Evolutionary conservation across 306 rosid species (phyloP).

Genomic region (Prunus mume): DNA sequence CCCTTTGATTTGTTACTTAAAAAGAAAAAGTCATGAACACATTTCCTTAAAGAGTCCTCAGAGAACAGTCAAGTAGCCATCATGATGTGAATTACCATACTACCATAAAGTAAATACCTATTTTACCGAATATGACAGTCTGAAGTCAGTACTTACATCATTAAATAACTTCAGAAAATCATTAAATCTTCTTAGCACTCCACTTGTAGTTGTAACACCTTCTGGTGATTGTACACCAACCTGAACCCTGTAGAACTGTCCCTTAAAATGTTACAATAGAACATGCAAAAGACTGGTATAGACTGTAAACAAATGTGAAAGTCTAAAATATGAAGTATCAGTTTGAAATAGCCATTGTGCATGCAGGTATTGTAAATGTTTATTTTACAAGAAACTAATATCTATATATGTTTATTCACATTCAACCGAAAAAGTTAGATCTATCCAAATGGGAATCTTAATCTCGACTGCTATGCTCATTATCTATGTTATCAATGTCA

Average conservation of each 20-base stretch:
- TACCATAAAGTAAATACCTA: not conserved
- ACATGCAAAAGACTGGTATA: constrained; percentile 24
- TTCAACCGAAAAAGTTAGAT: not conserved
- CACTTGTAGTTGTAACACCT: constrained; percentile 62
- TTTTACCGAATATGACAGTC: constrained; percentile 5
- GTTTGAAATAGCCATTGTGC: not conserved
- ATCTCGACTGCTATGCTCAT: not conserved
- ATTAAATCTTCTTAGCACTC: constrained; percentile 86
- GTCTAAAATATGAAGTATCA: constrained; percentile 1
- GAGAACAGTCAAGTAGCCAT: constrained; percentile 3
- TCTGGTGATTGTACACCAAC: constrained; percentile 92
- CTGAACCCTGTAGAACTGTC: constrained; percentile 99
- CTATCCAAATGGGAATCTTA: constrained; percentile 2
- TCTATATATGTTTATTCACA: not conserved
- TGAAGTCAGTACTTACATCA: constrained; percentile 59
- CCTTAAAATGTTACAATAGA: constrained; percentile 60
- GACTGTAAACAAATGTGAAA: constrained; percentile 15
- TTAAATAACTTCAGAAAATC: constrained; percentile 81
- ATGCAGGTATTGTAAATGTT: not conserved
- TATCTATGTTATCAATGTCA: not conserved
- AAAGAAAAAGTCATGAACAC: constrained; percentile 10
- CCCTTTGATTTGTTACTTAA: constrained; percentile 23
- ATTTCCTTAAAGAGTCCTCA: constrained; percentile 2
- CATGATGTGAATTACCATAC: constrained; percentile 10
- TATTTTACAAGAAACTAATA: not conserved